These are phyloP conservation scores for Ophiognomonia clavigignenti-juglandacearum DNA, from an alignment of 2,329 filamentous ascomycete species.

Conservation along the genomic window DNA sequence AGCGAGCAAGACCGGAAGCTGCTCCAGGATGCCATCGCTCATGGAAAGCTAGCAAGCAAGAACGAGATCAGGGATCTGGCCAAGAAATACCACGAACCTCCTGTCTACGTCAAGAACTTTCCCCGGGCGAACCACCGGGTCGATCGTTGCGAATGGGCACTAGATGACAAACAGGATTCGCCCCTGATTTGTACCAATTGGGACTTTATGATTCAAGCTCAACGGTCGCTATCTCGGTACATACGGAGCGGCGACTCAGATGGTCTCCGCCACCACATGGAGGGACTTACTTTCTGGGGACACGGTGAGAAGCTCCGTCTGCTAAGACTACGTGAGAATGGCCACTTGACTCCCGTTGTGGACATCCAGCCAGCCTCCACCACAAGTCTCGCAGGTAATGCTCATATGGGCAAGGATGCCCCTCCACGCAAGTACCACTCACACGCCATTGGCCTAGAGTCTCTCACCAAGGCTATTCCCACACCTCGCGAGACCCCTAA, in stretches of 20 bases:
- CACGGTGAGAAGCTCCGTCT: too few species aligned
- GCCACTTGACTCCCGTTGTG: too few species aligned
- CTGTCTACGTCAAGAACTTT: conserved; percentile 65
- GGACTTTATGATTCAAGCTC: conserved; percentile 45
- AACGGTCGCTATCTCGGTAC: conserved; percentile 45
- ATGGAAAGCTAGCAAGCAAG: conserved; percentile 53
- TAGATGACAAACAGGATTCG: too few species aligned
- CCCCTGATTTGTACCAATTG: conserved; percentile 46
- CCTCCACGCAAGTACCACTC: conserved; percentile 28
- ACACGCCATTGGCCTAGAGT: conserved; percentile 21
- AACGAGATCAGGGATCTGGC: conserved; percentile 64
- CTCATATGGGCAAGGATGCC: conserved; percentile 33
- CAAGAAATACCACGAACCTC: conserved; percentile 70
- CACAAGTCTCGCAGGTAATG: conserved; percentile 36
- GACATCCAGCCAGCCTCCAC: too few species aligned
- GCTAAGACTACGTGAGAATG: too few species aligned
- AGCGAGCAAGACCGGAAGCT: conserved; percentile 54
- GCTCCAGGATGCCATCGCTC: conserved; percentile 59
- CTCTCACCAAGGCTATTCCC: conserved; percentile 18
- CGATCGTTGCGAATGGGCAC: conserved; percentile 52
- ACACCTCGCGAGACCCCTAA: conserved; percentile 16
- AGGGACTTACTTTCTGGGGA: conserved; percentile 39
- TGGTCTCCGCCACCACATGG: conserved; percentile 42
- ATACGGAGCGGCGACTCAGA: conserved; percentile 37
- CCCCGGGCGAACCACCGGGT: conserved; percentile 62